Conservation (phyloP, 352 stramenopile species). For the Phytophthora brassicae region DNA sequence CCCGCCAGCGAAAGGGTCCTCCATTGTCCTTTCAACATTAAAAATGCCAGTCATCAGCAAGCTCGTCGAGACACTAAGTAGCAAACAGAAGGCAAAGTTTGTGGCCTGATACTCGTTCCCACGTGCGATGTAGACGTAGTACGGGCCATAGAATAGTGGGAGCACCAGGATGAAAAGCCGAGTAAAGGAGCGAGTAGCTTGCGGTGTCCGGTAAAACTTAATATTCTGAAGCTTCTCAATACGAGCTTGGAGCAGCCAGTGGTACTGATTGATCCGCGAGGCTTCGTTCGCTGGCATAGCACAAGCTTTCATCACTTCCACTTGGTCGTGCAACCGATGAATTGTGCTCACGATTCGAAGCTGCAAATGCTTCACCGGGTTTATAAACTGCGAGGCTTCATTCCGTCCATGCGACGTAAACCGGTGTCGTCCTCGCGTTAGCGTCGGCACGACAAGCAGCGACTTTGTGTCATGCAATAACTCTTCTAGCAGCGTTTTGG, state of each 20-base stretch:
- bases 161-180: constrained; percentile 85
- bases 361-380: constrained; percentile 48
- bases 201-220: constrained; percentile 87
- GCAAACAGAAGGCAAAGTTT: constrained; percentile 79
- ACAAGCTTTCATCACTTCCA: constrained; percentile 73
- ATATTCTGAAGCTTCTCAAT: constrained; percentile 85
- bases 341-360: constrained; percentile 64
- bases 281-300: constrained; percentile 83
- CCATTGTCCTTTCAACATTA: constrained; percentile 83
- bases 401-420: constrained; percentile 56
- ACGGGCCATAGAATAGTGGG: constrained; percentile 83
- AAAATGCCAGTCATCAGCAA: constrained; percentile 88
- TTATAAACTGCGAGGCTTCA: constrained; percentile 45
- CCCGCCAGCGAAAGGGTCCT: constrained; percentile 75
- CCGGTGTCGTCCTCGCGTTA: constrained; percentile 70
- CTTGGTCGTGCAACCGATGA: constrained; percentile 61
- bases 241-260: constrained; percentile 82
- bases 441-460: constrained; percentile 65
- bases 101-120: constrained; percentile 52
- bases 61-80: constrained; percentile 75
- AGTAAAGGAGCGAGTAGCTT: constrained; percentile 85
- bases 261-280: constrained; percentile 88
- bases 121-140: constrained; percentile 82
- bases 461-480: constrained; percentile 49
- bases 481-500: constrained; percentile 54